Evolutionary conservation across 805 yeast species (phyloP).

Genomic region (Candida tammaniensis): DNA sequence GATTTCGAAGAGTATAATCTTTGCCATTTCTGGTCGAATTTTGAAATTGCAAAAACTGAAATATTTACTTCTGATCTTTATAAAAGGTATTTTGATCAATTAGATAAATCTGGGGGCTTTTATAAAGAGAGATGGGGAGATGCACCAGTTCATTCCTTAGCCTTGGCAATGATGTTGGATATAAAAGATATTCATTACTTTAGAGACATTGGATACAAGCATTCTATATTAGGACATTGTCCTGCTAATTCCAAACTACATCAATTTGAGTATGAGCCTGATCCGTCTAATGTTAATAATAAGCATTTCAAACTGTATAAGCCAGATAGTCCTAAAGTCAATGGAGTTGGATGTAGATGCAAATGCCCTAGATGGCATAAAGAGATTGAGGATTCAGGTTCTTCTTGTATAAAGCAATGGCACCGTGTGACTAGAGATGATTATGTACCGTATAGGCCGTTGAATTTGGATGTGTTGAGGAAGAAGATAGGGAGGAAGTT

Average conservation of each 20-base stretch:
- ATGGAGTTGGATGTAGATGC: constrained; percentile 83
- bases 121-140: constrained; percentile 96
- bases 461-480: constrained; percentile 26
- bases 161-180: constrained; percentile 71
- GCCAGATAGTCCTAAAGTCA: constrained; percentile 29
- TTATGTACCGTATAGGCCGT: constrained; percentile 16
- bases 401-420: constrained; percentile 55
- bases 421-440: constrained; percentile 34
- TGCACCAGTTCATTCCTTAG: constrained; percentile 91
- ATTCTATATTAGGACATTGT: constrained; percentile 79
- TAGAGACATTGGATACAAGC: constrained; percentile 88
- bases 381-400: constrained; percentile 57
- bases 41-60: constrained; percentile 84
- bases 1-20: constrained; percentile 68
- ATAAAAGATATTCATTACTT: constrained; percentile 80
- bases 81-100: constrained; percentile 59
- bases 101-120: constrained; percentile 79
- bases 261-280: constrained; percentile 46
- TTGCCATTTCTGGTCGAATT: constrained; percentile 92
- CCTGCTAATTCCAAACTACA: constrained; percentile 54
- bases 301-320: constrained; percentile 18
- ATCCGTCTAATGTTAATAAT: constrained; percentile 21
- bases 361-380: constrained; percentile 54
- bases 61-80: constrained; percentile 67
- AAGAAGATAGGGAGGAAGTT: constrained; percentile 18